Percentiles rank a stretch among this genome's conserved stretches.
These are phyloP conservation scores for Fusarium compactum DNA, from an alignment of 2,329 filamentous ascomycete species.

Conservation along the genomic window DNA sequence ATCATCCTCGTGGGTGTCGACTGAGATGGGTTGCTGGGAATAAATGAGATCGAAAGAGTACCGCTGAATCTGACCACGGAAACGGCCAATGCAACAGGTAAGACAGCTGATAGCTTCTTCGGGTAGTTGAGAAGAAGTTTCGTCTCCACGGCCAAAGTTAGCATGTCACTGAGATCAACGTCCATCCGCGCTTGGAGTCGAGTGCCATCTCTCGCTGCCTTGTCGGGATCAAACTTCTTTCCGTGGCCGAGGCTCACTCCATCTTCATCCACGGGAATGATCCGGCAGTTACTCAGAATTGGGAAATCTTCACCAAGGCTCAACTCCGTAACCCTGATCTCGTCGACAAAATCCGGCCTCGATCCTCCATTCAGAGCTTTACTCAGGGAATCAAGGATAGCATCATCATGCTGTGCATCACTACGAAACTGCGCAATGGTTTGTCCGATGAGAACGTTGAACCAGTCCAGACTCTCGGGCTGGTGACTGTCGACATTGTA, in stretches of 20 bases:
- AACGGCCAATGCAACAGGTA: slow-evolving; percentile 92
- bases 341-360: slow-evolving; percentile 91
- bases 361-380: slow-evolving; percentile 87
- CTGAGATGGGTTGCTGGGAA: slow-evolving; percentile 77
- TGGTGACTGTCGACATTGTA: slow-evolving; percentile 97
- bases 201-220: slow-evolving; percentile 71
- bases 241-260: slow-evolving; percentile 68
- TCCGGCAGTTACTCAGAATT: slow-evolving; percentile 97
- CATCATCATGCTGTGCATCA: slow-evolving; percentile 91
- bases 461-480: slow-evolving; percentile 97
- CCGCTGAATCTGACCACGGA: slow-evolving; percentile 95
- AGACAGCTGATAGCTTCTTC: slow-evolving; percentile 85
- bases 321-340: slow-evolving; percentile 93
- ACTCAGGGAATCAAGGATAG: slow-evolving; percentile 86
- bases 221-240: slow-evolving; percentile 64
- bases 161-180: slow-evolving; percentile 94
- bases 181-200: slow-evolving; percentile 95
- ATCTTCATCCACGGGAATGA: slow-evolving; percentile 90
- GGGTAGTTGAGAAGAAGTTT: slow-evolving; percentile 96
- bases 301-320: slow-evolving; percentile 97
- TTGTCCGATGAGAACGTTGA: slow-evolving; percentile 96
- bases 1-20: slow-evolving; percentile 82
- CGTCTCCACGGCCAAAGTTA: slow-evolving; percentile 94
- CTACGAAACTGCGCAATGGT: slow-evolving; percentile 95
- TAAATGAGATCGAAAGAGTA: slow-evolving; percentile 92